Conservation (phyloP, 2,329 filamentous ascomycete species). For the Xylaria sp. region DNA sequence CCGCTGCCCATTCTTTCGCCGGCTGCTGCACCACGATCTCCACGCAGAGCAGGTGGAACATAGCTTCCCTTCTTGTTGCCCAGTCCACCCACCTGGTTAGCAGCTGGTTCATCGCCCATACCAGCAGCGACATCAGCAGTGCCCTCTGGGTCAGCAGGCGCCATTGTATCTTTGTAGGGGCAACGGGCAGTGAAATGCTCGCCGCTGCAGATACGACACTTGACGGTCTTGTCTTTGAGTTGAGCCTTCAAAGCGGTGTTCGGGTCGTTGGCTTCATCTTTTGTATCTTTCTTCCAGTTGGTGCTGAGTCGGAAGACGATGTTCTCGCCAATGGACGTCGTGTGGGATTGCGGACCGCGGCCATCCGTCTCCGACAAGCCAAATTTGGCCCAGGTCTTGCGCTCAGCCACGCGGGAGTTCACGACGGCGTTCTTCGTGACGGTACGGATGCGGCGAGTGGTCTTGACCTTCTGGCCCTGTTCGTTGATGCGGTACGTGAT, state of each 20-base stretch:
- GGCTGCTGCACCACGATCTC: constrained; percentile 53
- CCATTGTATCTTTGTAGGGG: constrained; percentile 99
- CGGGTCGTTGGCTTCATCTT: constrained; percentile 69
- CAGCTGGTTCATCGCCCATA: constrained; percentile 44
- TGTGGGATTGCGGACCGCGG: constrained; percentile 77
- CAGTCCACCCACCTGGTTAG: constrained; percentile 39
- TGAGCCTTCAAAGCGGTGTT: constrained; percentile 73
- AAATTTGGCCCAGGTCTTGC: constrained; percentile 90
- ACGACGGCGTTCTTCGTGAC: constrained; percentile 88
- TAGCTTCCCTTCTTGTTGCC: constrained; percentile 74
- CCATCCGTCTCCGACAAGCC: constrained; percentile 81
- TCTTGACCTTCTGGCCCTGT: constrained; percentile 92
- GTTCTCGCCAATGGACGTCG: constrained; percentile 92
- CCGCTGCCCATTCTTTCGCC: constrained; percentile 80
- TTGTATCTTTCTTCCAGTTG: constrained; percentile 89
- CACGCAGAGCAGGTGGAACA: constrained; percentile 87
- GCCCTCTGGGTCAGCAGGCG: constrained; percentile 63
- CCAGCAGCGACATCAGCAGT: constrained; percentile 49
- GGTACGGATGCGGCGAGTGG: constrained; percentile 89
- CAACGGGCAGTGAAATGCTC: constrained; percentile 99
- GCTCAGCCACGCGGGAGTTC: constrained; percentile 93
- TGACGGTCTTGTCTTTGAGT: constrained; percentile 99
- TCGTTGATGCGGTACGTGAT: constrained; percentile 89
- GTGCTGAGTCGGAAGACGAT: constrained; percentile 90
- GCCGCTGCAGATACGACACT: constrained; percentile 97